phyloP scores from a whole-genome alignment of 306 rosid genomes.

The Quercus agrifolia region DNA sequence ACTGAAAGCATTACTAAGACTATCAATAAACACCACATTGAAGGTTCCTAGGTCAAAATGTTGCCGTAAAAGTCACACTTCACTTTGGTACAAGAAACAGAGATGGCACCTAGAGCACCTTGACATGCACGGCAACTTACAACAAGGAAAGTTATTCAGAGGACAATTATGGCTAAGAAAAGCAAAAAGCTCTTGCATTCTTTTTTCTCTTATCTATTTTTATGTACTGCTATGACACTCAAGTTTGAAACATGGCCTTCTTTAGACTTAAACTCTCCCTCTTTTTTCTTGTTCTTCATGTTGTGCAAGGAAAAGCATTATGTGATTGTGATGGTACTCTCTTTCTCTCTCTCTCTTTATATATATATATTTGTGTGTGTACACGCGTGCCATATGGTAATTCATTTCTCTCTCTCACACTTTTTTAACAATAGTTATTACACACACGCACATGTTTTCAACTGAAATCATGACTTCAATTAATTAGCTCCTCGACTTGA shows the following conservation, averaged over 20 bases:
- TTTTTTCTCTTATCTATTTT: background rate
- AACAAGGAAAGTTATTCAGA: slow-evolving; percentile 3
- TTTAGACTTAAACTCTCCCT: background rate
- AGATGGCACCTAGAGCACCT: background rate
- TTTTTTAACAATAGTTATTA: too few relatives aligned
- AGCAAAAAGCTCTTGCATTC: background rate
- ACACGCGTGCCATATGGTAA: too few relatives aligned
- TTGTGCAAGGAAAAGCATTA: background rate
- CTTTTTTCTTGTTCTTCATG: background rate
- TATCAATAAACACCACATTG: too few relatives aligned
- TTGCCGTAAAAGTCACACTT: too few relatives aligned
- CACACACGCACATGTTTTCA: too few relatives aligned
- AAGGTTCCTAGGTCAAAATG: too few relatives aligned
- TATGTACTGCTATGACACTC: background rate
- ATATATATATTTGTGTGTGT: background rate
- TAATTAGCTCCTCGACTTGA: background rate
- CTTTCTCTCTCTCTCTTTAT: background rate
- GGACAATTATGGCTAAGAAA: background rate
- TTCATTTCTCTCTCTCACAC: too few relatives aligned
- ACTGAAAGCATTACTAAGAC: too few relatives aligned
- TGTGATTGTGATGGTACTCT: background rate
- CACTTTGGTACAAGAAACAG: background rate
- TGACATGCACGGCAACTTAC: slow-evolving; percentile 3
- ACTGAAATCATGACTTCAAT: too few relatives aligned
- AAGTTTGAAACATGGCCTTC: slow-evolving; percentile 9